phyloP scores from a whole-genome alignment of 2,329 filamentous ascomycete genomes.

The Trichoderma atrobrunneum region DNA sequence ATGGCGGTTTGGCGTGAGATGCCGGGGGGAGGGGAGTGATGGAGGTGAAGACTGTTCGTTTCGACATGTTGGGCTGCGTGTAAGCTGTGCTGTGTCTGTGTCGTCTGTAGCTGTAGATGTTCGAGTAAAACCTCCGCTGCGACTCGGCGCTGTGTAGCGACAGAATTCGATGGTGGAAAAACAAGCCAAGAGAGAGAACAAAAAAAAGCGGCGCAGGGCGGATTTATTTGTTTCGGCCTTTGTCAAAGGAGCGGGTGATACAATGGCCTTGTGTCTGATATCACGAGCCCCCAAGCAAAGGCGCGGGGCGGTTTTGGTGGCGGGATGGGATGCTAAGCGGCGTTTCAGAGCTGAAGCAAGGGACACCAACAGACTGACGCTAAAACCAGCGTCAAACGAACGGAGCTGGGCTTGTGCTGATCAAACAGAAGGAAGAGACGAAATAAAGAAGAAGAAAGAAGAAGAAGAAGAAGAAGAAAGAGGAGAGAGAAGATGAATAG shows the following conservation, averaged over 20 bases:
- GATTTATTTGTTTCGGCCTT: neutral
- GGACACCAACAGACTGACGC: neutral
- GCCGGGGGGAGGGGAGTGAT: slow-evolving; percentile 72
- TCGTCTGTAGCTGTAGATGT: neutral
- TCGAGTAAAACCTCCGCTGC: neutral
- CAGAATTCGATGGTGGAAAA: neutral
- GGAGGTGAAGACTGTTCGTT: slow-evolving; percentile 69
- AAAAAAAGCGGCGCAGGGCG: neutral
- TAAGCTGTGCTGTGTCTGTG: neutral
- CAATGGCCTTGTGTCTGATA: slow-evolving; percentile 9
- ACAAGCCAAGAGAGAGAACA: neutral
- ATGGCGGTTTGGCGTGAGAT: slow-evolving; percentile 70
- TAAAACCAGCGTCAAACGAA: neutral
- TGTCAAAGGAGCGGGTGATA: neutral
- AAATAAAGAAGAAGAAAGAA: neutral
- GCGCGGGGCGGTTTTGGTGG: neutral
- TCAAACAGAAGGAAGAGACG: neutral
- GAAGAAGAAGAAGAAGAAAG: neutral
- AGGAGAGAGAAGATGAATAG: neutral
- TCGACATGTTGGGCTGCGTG: slow-evolving; percentile 55
- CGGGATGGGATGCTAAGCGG: neutral
- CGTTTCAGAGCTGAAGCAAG: slow-evolving; percentile 17
- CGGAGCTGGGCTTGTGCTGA: neutral
- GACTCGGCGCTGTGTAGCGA: neutral
- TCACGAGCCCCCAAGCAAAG: slow-evolving; percentile 5